Evolutionary conservation across 2,329 filamentous ascomycete genomes (phyloP).

Genomic region (Cladosporium austrohemisphaericum): DNA sequence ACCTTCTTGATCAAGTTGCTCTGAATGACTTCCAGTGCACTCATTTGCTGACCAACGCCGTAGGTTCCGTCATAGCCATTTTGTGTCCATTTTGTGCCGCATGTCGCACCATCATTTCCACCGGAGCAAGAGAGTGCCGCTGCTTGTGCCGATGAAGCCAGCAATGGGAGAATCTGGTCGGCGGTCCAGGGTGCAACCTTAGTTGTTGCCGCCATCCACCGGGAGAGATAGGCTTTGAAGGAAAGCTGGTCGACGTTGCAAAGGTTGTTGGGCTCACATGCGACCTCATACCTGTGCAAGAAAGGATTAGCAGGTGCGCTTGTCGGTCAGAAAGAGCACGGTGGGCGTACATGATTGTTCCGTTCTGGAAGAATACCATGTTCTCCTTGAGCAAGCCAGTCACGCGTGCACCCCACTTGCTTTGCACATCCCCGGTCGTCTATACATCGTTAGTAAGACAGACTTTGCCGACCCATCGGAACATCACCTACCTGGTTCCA

Average conservation of each 20-base stretch:
- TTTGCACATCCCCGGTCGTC: slow-evolving; percentile 24
- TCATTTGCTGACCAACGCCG: slow-evolving; percentile 55
- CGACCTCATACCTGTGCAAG: slow-evolving; percentile 33
- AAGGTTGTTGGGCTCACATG: slow-evolving; percentile 39
- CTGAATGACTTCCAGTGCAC: slow-evolving; percentile 47
- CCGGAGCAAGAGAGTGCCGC: slow-evolving; percentile 54
- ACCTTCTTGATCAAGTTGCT: slow-evolving; percentile 38
- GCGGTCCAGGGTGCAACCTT: slow-evolving; percentile 57
- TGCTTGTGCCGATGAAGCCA: slow-evolving; percentile 51
- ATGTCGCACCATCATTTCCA: slow-evolving; percentile 42
- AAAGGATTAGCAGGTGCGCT: slow-evolving; percentile 29
- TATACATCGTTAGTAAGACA: slow-evolving; percentile 15
- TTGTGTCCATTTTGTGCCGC: slow-evolving; percentile 43
- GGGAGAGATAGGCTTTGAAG: slow-evolving; percentile 40
- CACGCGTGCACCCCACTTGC: slow-evolving; percentile 24
- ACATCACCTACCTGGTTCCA: slow-evolving; percentile 36
- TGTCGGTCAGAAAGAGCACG: background rate
- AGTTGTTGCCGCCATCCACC: slow-evolving; percentile 52
- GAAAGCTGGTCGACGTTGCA: slow-evolving; percentile 45
- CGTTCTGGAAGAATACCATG: slow-evolving; percentile 40
- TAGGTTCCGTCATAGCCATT: slow-evolving; percentile 40
- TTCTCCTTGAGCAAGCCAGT: slow-evolving; percentile 25
- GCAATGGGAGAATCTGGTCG: slow-evolving; percentile 48
- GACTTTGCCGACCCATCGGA: background rate
- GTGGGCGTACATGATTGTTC: slow-evolving; percentile 24